Conservation (phyloP, 2,329 filamentous ascomycete species). For the Diaporthe batatas region DNA sequence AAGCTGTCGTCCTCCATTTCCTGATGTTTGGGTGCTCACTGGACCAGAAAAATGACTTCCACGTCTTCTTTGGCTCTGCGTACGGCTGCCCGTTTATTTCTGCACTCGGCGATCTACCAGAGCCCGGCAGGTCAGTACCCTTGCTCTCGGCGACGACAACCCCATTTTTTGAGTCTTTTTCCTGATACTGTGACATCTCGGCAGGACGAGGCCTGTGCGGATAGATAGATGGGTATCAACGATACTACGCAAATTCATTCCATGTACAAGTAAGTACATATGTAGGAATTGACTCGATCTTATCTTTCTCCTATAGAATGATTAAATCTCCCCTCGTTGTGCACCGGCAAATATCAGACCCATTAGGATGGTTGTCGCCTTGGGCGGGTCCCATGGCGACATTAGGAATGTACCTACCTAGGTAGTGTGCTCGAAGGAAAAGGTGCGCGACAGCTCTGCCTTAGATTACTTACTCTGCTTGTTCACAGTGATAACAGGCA, state of each 20-base stretch:
- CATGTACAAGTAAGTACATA: too few species aligned
- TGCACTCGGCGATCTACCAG: background rate
- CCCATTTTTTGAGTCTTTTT: background rate
- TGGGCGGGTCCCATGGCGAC: slow-evolving; percentile 27
- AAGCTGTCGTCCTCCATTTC: too few species aligned
- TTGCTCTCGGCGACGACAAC: background rate
- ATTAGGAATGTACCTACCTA: background rate
- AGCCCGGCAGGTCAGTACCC: background rate
- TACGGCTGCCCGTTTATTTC: background rate
- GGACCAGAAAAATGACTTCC: slow-evolving; percentile 9
- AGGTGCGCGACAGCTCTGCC: background rate
- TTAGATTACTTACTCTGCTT: background rate
- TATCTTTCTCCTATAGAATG: background rate
- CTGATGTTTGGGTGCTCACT: background rate
- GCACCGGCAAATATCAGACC: background rate
- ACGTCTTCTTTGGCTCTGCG: background rate
- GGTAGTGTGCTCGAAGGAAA: background rate
- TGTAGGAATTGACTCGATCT: background rate
- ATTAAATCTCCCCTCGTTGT: background rate
- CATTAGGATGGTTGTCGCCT: background rate
- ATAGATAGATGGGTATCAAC: too few species aligned
- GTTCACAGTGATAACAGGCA: background rate
- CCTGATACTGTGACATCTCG: background rate
- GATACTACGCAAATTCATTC: background rate
- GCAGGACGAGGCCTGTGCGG: background rate